Evolutionary conservation across 306 rosid species (phyloP), one percentile per base, ranked within the genome.

Genomic region (Clitoria ternatea): DNA sequence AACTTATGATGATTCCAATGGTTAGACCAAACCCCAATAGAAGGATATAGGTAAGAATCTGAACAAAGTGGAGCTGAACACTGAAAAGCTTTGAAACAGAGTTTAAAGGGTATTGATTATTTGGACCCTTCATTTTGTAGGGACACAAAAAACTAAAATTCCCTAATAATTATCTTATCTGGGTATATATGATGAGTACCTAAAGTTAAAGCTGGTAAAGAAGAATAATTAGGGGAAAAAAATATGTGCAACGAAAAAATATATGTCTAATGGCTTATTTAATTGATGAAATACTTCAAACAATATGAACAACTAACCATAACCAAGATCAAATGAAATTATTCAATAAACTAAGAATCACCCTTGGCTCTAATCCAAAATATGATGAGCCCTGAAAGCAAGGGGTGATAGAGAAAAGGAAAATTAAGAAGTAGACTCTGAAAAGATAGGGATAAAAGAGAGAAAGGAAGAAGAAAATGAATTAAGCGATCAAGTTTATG

Each of bases 1-100:
- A 80, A 61, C 83, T 79, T 1, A 82, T 13, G 26, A 84, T 62
- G 32, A 85, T 54, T 43, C 96, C 97, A 36, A 87, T 30, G 44
- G 92, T 80, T 30, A 91, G 17, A 14, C 96, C 97, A 63, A 72
- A 78, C 1, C 74, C 90, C 61, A 91, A 73, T 56, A 87, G 74
- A 3, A 87, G 35, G 57, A 82, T 5, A 74, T 66, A 80, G 2
- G 83, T 45, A 0, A 91, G 79, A 45, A 82, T 26, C 32, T 65
- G 76, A 20, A 82, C 27, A 66, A 83, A 70, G 56, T 83, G 84
- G 13, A 66, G 32, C 24, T 83, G 96, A 60, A 12, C 14, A 56
- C 66, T 77, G 68, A 79, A 72, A 3, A 66, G 2, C 69, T 77
- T 91, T 19, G 88, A 56, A 54, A 87, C 40, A 2, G 84, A 35